Evolutionary conservation across 1,139 yeast species (phyloP), one percentile per base, ranked within the genome.

Genomic region (Nakaseomyces uthaithaninus): DNA sequence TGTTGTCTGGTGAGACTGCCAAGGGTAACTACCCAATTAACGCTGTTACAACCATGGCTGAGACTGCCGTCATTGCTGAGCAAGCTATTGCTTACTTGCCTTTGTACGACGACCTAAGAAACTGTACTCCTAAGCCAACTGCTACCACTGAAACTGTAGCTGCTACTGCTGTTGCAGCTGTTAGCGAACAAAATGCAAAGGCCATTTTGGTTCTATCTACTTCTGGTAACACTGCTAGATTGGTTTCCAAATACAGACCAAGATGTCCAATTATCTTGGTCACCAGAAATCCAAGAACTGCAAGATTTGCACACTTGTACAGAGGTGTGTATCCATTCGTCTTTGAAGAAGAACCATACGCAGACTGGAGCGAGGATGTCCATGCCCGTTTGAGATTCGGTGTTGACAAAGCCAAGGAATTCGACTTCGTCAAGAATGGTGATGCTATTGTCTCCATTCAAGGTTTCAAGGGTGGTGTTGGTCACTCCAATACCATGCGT

Each of bases 1-100:
- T 91, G 98, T 78, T 91, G 67, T 84, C 95, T 43, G 98, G 98
- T 65, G 99, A 91, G 74, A 91, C 99, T 56, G 98, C 99, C 62
- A 91, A 93, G 80, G 99, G 99, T 74, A 76, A 79, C 73, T 91
- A 91, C 73, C 98, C 99, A 64, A 67, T 80, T 50, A 94, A 91
- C 74, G 95, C 98, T 47, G 99, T 91, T 50, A 74, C 86, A 54
- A 89, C 91, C 87, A 91, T 91, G 99, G 96, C 89, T 71, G 89
- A 89, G 73, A 91, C 97, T 49, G 80, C 94, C 61, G 70, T 91
- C 62, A 81, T 87, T 60, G 98, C 98, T 57, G 99, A 91, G 75
- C 85, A 84, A 73, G 94, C 95, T 55, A 80, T 91, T 65, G 86
- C 96, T 55, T 86, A 91, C 75, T 75, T 72, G 58, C 79, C 87